Evolutionary conservation across 176 grass and related monocot genomes (phyloP).

Genomic region (Triticum timopheevii): DNA sequence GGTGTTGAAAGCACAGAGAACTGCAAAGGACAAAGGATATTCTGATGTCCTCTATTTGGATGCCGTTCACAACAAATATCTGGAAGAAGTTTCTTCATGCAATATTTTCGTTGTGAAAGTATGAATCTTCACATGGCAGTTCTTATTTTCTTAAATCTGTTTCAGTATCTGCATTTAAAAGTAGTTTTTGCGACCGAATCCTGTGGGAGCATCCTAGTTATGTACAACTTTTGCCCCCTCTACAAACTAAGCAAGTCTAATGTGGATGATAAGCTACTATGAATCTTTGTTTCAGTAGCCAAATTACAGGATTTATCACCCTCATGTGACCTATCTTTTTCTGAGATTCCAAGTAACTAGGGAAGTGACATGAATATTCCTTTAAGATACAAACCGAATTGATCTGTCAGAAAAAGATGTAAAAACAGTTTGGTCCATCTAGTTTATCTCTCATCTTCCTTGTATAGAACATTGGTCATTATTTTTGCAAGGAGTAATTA

Average conservation of each 20-base stretch:
- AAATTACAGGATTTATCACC: not conserved
- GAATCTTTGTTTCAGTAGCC: not conserved
- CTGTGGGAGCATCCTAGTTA: not conserved
- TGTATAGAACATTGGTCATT: not conserved
- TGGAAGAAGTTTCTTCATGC: conserved; percentile 94
- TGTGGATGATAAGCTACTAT: not conserved
- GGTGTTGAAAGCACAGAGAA: conserved; percentile 86
- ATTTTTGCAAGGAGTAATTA: not conserved
- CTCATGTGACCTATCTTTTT: not conserved
- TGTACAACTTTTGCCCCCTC: not conserved
- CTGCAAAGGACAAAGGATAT: conserved; percentile 79
- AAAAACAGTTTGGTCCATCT: not conserved
- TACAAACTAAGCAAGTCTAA: not conserved
- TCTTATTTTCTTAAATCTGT: not conserved
- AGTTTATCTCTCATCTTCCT: not conserved
- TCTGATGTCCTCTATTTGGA: conserved; percentile 96
- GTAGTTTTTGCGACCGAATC: not conserved
- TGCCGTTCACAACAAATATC: conserved; percentile 76
- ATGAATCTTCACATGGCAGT: conserved; percentile 22
- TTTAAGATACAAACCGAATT: not conserved
- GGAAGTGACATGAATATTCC: not conserved
- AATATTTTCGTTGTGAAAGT: conserved; percentile 94
- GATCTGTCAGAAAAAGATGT: not conserved
- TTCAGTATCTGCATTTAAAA: not conserved
- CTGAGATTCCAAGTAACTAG: not conserved